Conservation (phyloP, 2,329 filamentous ascomycete species). For the Xylaria sp. region DNA sequence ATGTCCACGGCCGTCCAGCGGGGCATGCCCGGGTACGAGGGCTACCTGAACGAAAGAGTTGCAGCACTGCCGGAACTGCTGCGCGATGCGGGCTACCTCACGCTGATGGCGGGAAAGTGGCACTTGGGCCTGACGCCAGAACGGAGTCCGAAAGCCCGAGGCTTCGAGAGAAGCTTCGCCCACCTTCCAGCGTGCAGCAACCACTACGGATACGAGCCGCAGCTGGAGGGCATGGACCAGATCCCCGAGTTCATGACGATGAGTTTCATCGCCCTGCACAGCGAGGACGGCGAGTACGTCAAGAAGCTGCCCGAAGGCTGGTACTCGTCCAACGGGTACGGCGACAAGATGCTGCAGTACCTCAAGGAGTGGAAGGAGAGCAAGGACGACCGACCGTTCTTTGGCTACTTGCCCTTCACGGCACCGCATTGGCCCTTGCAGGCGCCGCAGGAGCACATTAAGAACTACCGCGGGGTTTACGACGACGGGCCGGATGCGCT, state of each 20-base stretch:
- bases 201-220: slow-evolving; percentile 55
- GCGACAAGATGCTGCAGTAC: slow-evolving; percentile 55
- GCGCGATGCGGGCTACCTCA: slow-evolving; percentile 61
- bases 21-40: slow-evolving; percentile 64
- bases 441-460: slow-evolving; percentile 56
- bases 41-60: slow-evolving; percentile 63
- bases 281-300: slow-evolving; percentile 42
- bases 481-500: slow-evolving; percentile 63
- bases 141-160: slow-evolving; percentile 56
- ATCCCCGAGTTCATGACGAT: slow-evolving; percentile 44
- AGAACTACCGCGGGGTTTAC: slow-evolving; percentile 62
- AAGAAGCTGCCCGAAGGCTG: slow-evolving; percentile 51
- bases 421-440: slow-evolving; percentile 68
- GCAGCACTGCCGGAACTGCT: slow-evolving; percentile 61
- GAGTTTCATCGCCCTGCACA: slow-evolving; percentile 44
- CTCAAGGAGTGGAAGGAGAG: slow-evolving; percentile 49
- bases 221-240: slow-evolving; percentile 41
- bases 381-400: slow-evolving; percentile 51
- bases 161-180: slow-evolving; percentile 62
- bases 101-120: slow-evolving; percentile 66
- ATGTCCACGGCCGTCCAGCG: slow-evolving; percentile 47
- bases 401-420: slow-evolving; percentile 63
- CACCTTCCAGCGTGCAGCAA: slow-evolving; percentile 63
- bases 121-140: slow-evolving; percentile 63
- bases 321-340: slow-evolving; percentile 58